Evolutionary conservation across 129 eudicot species (phyloP).

Genomic region (Chrysanthemum lavandulifolium): DNA sequence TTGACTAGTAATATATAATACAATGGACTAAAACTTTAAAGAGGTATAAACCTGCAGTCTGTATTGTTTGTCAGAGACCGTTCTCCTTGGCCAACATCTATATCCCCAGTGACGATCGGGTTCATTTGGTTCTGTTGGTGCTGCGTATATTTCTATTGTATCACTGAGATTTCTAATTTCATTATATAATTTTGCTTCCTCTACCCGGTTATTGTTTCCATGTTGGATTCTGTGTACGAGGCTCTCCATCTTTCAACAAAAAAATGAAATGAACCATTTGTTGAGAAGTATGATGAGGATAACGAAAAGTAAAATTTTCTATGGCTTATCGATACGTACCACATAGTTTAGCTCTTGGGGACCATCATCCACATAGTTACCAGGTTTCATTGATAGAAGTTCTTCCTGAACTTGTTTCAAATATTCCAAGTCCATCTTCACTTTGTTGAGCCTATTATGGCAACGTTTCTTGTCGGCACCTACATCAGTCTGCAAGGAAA

Average conservation of each 20-base stretch:
- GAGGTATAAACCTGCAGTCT: neutral
- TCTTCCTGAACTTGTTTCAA: constrained; percentile 16
- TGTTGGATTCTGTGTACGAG: constrained; percentile 9
- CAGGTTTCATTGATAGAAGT: neutral
- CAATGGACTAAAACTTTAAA: neutral
- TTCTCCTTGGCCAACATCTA: neutral
- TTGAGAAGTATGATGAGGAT: neutral
- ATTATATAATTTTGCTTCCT: constrained; percentile 8
- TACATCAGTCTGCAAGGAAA: neutral
- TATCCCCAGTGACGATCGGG: neutral
- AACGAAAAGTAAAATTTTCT: neutral
- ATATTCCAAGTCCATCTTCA: constrained; percentile 4
- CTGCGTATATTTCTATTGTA: constrained; percentile 1
- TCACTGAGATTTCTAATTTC: constrained; percentile 15
- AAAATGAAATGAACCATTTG: neutral
- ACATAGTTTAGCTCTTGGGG: constrained; percentile 20
- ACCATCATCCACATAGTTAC: neutral
- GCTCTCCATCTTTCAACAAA: constrained; percentile 10
- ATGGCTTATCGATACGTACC: neutral
- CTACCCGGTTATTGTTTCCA: constrained; percentile 6
- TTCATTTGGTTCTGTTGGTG: neutral
- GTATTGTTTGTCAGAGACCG: neutral
- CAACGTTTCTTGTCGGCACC: constrained; percentile 6
- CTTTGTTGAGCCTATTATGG: constrained; percentile 25
- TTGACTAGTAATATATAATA: neutral